These are phyloP conservation scores for Komagataella pseudopastoris DNA, from an alignment of 805 yeast genomes.

Conservation along the genomic window DNA sequence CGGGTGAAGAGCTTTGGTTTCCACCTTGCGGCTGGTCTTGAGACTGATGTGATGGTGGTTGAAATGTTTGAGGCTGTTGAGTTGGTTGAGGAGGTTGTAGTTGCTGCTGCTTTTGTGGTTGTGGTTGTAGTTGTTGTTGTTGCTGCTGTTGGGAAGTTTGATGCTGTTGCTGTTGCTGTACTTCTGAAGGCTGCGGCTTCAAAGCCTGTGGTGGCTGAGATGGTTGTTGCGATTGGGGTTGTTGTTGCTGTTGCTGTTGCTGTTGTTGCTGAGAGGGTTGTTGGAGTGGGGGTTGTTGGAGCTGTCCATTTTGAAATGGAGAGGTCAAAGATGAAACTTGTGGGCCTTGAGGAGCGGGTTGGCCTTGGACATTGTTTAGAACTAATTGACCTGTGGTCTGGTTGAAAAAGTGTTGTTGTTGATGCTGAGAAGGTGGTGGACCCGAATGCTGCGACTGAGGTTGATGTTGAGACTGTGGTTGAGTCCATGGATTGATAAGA, in stretches of 20 bases:
- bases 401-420: conserved; percentile 2
- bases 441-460: conserved; percentile 3
- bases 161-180: conserved; percentile 5
- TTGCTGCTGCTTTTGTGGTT: conserved; percentile 4
- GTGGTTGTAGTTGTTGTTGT: conserved; percentile 4
- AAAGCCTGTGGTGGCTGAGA: conserved; percentile 2
- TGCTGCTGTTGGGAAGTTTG: conserved; percentile 4
- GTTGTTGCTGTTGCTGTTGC: neutral
- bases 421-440: conserved; percentile 2
- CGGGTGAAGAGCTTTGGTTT: conserved; percentile 7
- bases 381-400: neutral
- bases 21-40: conserved; percentile 9
- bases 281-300: neutral
- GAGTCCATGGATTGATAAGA: conserved; percentile 3
- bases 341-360: neutral
- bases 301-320: neutral
- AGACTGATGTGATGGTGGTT: conserved; percentile 7
- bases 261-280: conserved; percentile 1
- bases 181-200: conserved; percentile 2
- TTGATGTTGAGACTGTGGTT: conserved; percentile 4
- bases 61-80: conserved; percentile 2
- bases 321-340: neutral
- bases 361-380: neutral
- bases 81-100: conserved; percentile 3
- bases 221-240: conserved; percentile 2